Evolutionary conservation across 192 early-diverging fungal genomes (phyloP).

Genomic region (Rhizophlyctis rosea): DNA sequence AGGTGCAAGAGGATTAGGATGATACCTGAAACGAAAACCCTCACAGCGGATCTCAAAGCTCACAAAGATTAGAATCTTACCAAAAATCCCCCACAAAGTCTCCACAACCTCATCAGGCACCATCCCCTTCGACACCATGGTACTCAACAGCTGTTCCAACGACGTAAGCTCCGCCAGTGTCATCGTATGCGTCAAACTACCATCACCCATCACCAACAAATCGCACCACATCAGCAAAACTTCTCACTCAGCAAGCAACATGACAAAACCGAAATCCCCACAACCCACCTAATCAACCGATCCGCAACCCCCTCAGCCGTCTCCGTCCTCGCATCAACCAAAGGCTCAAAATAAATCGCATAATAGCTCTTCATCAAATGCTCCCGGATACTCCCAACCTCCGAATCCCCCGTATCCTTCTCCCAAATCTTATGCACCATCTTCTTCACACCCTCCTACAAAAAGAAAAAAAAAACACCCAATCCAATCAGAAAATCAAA

Average conservation of each 20-base stretch:
- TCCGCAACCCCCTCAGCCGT: slow-evolving; percentile 47
- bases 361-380: slow-evolving; percentile 76
- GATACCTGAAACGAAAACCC: background rate
- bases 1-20: background rate
- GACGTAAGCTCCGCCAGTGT: slow-evolving; percentile 93
- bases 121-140: slow-evolving; percentile 63
- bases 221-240: slow-evolving; percentile 15
- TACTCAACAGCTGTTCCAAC: slow-evolving; percentile 85
- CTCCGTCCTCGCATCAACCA: slow-evolving; percentile 10
- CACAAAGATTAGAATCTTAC: slow-evolving; percentile 16
- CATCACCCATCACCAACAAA: too few relatives aligned
- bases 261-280: background rate
- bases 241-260: slow-evolving; percentile 2
- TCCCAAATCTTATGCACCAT: slow-evolving; percentile 96
- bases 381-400: slow-evolving; percentile 45
- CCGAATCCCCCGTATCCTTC: slow-evolving; percentile 46
- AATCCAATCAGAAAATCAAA: too few relatives aligned
- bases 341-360: slow-evolving; percentile 72
- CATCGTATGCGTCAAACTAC: slow-evolving; percentile 75
- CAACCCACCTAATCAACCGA: slow-evolving; percentile 62
- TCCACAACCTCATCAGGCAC: slow-evolving; percentile 69
- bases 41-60: background rate
- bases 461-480: slow-evolving; percentile 3
- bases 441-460: slow-evolving; percentile 76
- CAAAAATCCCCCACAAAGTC: slow-evolving; percentile 72